Evolutionary conservation across 2,329 filamentous ascomycete genomes (phyloP).

Genomic region (Penicillium paneum): DNA sequence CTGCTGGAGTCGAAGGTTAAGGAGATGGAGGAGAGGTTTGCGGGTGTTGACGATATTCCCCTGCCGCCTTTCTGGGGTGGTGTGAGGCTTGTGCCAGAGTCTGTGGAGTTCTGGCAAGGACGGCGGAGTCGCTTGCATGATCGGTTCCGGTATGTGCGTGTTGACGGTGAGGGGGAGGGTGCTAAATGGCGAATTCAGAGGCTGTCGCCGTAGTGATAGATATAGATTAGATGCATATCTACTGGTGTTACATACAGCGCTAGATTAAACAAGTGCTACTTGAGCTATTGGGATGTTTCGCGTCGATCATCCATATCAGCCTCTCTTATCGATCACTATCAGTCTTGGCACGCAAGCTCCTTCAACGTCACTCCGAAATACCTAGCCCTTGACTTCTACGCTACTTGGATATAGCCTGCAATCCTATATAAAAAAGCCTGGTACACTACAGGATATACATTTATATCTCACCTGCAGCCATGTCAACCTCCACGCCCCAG

Average conservation of each 20-base stretch:
- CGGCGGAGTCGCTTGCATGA: conserved; percentile 87
- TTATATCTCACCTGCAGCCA: conserved; percentile 1
- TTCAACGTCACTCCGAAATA: conserved; percentile 4
- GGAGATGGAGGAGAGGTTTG: conserved; percentile 73
- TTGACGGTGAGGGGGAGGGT: conserved; percentile 57
- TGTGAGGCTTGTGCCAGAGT: conserved; percentile 76
- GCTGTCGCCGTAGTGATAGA: conserved; percentile 35
- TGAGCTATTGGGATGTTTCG: not conserved
- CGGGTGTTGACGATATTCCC: conserved; percentile 73
- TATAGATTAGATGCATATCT: not conserved
- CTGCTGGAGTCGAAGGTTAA: conserved; percentile 73
- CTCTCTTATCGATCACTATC: conserved; percentile 7
- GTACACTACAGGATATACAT: not conserved
- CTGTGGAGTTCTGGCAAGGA: conserved; percentile 95
- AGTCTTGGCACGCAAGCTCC: conserved; percentile 16
- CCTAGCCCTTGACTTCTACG: not conserved
- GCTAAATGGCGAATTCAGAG: conserved; percentile 40
- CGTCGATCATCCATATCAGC: conserved; percentile 10
- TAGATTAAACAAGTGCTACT: not conserved
- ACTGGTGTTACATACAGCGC: not conserved
- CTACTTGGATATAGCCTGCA: conserved; percentile 4
- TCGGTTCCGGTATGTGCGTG: conserved; percentile 78
- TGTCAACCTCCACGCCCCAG: conserved; percentile 1
- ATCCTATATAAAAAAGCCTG: not conserved
- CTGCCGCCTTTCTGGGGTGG: conserved; percentile 96